Base-by-base conservation (phyloP, 352 stramenopile genomes). In the Globisporangium camurandrum region DNA sequence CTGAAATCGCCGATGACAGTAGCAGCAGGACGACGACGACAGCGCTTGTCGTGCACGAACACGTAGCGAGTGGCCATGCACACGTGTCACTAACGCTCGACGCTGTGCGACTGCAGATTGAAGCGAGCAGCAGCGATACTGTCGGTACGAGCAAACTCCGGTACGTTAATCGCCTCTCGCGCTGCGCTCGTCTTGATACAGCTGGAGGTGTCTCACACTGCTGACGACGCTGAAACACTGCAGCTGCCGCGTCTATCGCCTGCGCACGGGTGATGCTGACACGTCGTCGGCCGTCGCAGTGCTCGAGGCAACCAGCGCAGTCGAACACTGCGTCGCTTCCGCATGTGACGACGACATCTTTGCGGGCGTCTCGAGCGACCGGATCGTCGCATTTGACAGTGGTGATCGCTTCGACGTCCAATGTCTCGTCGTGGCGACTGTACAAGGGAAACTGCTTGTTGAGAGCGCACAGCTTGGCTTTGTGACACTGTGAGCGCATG, bases 271-370 rank as follows among this genome's bases (percentile, higher is more conserved):
- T n/a, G n/a, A n/a, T n/a, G 39, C 33, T 52, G 49, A 50, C 3
- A 6, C 30, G 4, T 31, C 34, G 14, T 10, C 46, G 17, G 45
- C 38, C 6, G n/a, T 45, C 20, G 41, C 57, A 8, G 53, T 66
- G 4, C 50, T 85, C 20, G 68, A 84, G 64, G 56, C 64, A 17
- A 64, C 49, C 30, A 49, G 40, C 17, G 31, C 33, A 12, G 55
- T 85, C 8, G 72, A 87, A 38, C 49, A 68, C 16, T 87, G 75
- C 30, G 38, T 42, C 34, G 51, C 44, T 8, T 11, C 38, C 14
- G 54, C 55, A 30, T 85, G 72, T 33, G 44, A 69, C 4, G 48
- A 63, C 33, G 76, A 46, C 5, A 62, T 86, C 39, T 88, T 84
- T 22, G 26, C 75, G 9, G 71, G 74, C 9, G 38, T 78, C 4